Evolutionary conservation across 805 yeast species (phyloP), one percentile per base, ranked within the genome.

Genomic region (Saturnispora sekii): DNA sequence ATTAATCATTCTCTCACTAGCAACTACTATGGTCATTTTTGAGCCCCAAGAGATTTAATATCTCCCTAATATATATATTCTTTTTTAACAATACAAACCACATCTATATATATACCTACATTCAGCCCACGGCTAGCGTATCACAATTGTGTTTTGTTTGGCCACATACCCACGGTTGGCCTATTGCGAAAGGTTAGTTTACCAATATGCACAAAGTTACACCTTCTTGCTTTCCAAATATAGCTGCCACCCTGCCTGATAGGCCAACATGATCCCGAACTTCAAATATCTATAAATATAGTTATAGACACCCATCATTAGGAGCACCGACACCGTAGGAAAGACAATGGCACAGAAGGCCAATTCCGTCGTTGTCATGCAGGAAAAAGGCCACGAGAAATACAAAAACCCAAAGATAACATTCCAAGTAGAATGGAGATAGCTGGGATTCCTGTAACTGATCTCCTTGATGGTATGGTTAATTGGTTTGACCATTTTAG

Each of bases 381-480:
- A 43, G 14, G 37, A 15, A 15, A 38, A 32, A 12, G 46, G 46
- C 38, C 36, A 38, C 4, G 38, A 38, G 16, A 16, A 38, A 34
- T 32, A 43, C 16, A 43, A 14, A 11, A 37, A 4, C 6, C 46
- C 46, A 9, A 11, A 10, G 8, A 35, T 8, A 12, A 32, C 26
- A n/a, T 31, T 43, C 3, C n/a, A 11, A 12, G n/a, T 12, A 28
- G 32, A 28, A 10, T 17, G 16, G 14, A 26, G 21, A 26, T 16
- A 28, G 14, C 38, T 32, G 5, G 41, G 41, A 6, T 37, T 35
- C 16, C 37, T 43, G 15, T 32, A 43, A 10, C 41, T 34, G 12
- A 39, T 35, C 10, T 28, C 32, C 14, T 18, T 37, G 10, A 43
- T 30, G 9, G 28, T 29, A 29, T 43, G 46, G 18, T 32, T 30